A percentile compares a stretch with the other conserved stretches of the same genome.
Evolutionary conservation across 169 alveolate genomes (phyloP).

Genomic region (Eimeria tenella): DNA sequence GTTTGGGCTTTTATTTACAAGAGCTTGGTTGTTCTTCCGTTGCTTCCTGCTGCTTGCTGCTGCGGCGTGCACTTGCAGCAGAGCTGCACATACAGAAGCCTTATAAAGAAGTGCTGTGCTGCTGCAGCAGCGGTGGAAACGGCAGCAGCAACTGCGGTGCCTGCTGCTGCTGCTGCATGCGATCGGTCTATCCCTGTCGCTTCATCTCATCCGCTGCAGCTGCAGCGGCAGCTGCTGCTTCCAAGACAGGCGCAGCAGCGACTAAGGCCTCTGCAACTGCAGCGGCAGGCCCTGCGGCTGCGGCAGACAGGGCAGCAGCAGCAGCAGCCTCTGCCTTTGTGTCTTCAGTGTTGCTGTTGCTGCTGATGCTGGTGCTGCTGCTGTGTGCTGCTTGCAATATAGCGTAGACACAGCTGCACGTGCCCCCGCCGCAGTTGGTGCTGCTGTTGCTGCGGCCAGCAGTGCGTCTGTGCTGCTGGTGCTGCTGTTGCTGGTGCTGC

Average conservation of each 20-base stretch:
- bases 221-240: background rate
- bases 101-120: background rate
- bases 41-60: background rate
- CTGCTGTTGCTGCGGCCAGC: background rate
- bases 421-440: background rate
- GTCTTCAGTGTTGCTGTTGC: background rate
- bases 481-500: background rate
- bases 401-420: background rate
- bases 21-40: background rate
- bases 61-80: background rate
- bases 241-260: background rate
- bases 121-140: background rate
- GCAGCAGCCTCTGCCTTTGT: background rate
- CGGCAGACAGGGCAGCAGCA: background rate
- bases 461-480: background rate
- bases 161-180: background rate
- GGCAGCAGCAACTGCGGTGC: background rate
- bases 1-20: background rate
- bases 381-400: background rate
- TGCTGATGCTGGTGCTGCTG: background rate
- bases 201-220: background rate
- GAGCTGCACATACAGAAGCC: background rate
- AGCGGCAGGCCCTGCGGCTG: background rate
- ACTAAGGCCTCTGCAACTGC: background rate
- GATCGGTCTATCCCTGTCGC: background rate